Evolutionary conservation across 2,329 filamentous ascomycete species (phyloP).

Genomic region (Paecilomyces dactylethromorphus): DNA sequence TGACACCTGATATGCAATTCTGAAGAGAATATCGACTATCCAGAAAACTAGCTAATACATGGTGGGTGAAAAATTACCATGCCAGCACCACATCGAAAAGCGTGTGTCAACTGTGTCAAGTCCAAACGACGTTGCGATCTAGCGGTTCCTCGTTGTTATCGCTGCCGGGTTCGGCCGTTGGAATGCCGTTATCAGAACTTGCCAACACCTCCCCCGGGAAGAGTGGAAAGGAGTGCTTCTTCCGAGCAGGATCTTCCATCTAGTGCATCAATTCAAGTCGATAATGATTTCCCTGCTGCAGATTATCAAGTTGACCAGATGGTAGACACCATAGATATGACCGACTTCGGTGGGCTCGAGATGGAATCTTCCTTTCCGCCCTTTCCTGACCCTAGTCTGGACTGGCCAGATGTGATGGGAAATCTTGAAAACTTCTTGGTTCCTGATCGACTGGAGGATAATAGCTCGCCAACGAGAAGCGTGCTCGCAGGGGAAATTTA

Average conservation of each 20-base stretch:
- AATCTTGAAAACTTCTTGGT: slow-evolving; percentile 3
- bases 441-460: slow-evolving; percentile 1
- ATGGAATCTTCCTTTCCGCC: neutral
- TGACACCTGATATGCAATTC: neutral
- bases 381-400: slow-evolving; percentile 4
- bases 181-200: slow-evolving; percentile 2
- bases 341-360: neutral
- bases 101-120: slow-evolving; percentile 2
- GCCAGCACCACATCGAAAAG: slow-evolving; percentile 2
- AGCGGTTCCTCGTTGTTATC: slow-evolving; percentile 2
- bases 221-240: neutral
- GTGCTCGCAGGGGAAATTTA: slow-evolving; percentile 5
- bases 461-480: slow-evolving; percentile 1
- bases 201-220: neutral
- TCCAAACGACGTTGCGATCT: slow-evolving; percentile 5
- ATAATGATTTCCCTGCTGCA: neutral
- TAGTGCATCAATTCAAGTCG: neutral
- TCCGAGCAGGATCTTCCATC: neutral
- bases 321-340: neutral
- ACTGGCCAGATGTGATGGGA: slow-evolving; percentile 5
- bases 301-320: neutral
- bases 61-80: neutral
- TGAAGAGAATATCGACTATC: neutral
- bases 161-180: slow-evolving; percentile 4
- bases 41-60: neutral